Evolutionary conservation across 306 rosid genomes (phyloP), one percentile per base, ranked within the genome.

Genomic region (Corylus avellana): DNA sequence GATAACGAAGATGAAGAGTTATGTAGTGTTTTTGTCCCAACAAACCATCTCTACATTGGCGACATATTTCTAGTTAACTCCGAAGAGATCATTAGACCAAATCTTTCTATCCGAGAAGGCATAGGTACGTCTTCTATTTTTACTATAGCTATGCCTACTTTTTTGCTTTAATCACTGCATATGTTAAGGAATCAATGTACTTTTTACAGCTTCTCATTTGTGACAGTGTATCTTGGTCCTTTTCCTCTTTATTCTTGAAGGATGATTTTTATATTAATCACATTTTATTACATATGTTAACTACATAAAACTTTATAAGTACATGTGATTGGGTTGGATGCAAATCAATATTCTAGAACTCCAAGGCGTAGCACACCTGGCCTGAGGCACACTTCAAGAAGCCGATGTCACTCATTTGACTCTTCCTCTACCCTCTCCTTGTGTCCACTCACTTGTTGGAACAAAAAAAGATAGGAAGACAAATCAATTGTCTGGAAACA

Each of bases 31-130:
- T 93, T 91, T 76, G 94, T 93, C 86, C 98, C 98, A 69, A 91
- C 97, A 17, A 93, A 93, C 86, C 98, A 91, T 83, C 88, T 93
- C 17, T 93, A 90, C 82, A 87, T 93, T 71, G 98, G 98, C n/a
- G 98, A 93, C 72, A 88, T 93, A 80, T 67, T 90, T 71, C 90
- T 93, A 59, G 90, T 93, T 10, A 90, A 78, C 86, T 90, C 97
- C 77, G 85, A 87, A 79, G 97, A 93, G 72, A 85, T 93, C 80
- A 88, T 91, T 80, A 88, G 98, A 79, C 98, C 98, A 67, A 93
- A 93, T 84, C 89, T 93, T 58, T 93, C 97, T 78, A 90, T 93
- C 35, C 90, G 98, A 70, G 98, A 93, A 88, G 98, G 98, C 86
- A 93, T 93, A 80, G 98, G 98, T 87, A 86, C 66, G 84, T n/a